A percentile compares a stretch with the other conserved stretches of the same genome.
phyloP scores from a whole-genome alignment of 2,329 filamentous ascomycete genomes.

The Neonectria hederae region DNA sequence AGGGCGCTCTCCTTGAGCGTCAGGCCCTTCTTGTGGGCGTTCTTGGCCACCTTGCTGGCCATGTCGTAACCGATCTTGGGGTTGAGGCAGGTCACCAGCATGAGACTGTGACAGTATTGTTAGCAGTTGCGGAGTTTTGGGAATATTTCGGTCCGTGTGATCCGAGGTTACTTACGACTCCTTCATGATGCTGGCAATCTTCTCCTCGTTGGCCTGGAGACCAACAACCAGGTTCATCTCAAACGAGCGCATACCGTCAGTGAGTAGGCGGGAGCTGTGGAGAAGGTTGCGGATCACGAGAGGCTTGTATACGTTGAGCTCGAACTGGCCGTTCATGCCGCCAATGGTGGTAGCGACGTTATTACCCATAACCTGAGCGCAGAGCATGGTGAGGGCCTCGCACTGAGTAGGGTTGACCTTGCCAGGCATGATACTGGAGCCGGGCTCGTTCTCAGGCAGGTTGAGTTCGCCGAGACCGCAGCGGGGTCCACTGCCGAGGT shows the following conservation, averaged over 20 bases:
- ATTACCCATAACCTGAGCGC: conserved; percentile 98
- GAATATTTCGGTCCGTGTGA: no score
- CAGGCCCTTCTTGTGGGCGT: conserved; percentile 97
- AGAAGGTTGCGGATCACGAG: conserved; percentile 94
- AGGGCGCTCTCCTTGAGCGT: conserved; percentile 94
- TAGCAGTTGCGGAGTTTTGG: conserved; percentile 16
- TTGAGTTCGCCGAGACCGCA: conserved; percentile 94
- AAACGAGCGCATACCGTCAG: conserved; percentile 94
- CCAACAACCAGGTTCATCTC: conserved; percentile 92
- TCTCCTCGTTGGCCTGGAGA: conserved; percentile 91
- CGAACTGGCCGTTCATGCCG: conserved; percentile 97
- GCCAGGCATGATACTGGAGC: conserved; percentile 98
- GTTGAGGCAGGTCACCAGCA: conserved; percentile 98
- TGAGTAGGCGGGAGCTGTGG: conserved; percentile 87
- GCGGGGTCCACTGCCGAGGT: conserved; percentile 93
- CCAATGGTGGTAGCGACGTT: conserved; percentile 92
- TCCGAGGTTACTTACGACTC: conserved; percentile 75
- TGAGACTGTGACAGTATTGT: conserved; percentile 69
- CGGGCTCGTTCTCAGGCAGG: conserved; percentile 97
- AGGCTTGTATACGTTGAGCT: conserved; percentile 99
- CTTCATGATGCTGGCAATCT: conserved; percentile 89
- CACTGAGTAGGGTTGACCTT: conserved; percentile 99
- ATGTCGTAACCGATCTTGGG: conserved; percentile 98
- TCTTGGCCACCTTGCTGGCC: conserved; percentile 97
- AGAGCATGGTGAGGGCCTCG: conserved; percentile 97